A percentile compares a stretch with the other conserved stretches of the same genome.
These are phyloP conservation scores for Brassica nigra DNA, from an alignment of 345 rosid genomes.

Conservation along the genomic window DNA sequence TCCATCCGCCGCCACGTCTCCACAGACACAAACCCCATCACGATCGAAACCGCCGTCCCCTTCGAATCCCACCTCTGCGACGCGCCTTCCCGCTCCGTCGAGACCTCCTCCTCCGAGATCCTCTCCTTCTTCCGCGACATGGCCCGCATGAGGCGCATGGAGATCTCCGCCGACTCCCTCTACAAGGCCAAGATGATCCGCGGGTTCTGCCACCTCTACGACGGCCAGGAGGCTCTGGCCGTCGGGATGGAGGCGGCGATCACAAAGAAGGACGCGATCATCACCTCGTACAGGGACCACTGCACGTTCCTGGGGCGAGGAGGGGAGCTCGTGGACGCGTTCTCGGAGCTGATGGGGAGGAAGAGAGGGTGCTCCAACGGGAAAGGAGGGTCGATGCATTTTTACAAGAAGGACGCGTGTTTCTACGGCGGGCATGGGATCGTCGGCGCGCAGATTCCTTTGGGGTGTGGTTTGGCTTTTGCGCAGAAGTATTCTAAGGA, in stretches of 20 bases:
- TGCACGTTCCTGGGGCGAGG: slow-evolving; percentile 88
- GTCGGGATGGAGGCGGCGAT: slow-evolving; percentile 96
- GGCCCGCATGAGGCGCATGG: slow-evolving; percentile 93
- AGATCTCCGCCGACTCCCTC: slow-evolving; percentile 95
- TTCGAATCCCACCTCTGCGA: slow-evolving; percentile 85
- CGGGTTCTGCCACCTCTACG: slow-evolving; percentile 96
- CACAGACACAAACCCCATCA: slow-evolving; percentile 66
- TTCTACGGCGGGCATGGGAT: slow-evolving; percentile 98
- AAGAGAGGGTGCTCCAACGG: slow-evolving; percentile 82
- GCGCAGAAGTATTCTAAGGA: slow-evolving; percentile 94
- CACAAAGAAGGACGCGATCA: slow-evolving; percentile 75
- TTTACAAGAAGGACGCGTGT: slow-evolving; percentile 81
- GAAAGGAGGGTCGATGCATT: slow-evolving; percentile 99
- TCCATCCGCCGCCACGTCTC: slow-evolving; percentile 67
- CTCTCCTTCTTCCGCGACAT: slow-evolving; percentile 76
- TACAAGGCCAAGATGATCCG: slow-evolving; percentile 97
- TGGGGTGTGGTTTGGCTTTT: slow-evolving; percentile 94
- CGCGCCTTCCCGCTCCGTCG: slow-evolving; percentile 77
- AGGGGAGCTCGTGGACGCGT: slow-evolving; percentile 70
- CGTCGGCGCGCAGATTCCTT: slow-evolving; percentile 95
- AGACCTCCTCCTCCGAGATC: slow-evolving; percentile 67
- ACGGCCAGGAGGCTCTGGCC: slow-evolving; percentile 96
- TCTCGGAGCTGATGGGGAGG: slow-evolving; percentile 97
- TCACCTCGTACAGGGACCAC: slow-evolving; percentile 95
- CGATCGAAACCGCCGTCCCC: slow-evolving; percentile 82